These are phyloP conservation scores for Colletotrichum melonis DNA, from an alignment of 2,329 filamentous ascomycete genomes.

Conservation along the genomic window DNA sequence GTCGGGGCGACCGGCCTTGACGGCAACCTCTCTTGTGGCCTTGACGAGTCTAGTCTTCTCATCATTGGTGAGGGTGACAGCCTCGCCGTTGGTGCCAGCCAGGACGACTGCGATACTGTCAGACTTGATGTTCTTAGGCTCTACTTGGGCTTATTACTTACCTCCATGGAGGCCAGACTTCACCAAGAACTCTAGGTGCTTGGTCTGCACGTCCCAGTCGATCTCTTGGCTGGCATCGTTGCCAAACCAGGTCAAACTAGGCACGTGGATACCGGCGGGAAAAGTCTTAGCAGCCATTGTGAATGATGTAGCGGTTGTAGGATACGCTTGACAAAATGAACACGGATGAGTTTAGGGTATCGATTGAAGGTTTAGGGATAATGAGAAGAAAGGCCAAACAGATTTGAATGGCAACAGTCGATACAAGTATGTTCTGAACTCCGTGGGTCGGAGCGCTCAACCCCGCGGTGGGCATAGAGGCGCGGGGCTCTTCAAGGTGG, in stretches of 20 bases:
- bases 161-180: constrained; percentile 63
- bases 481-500: constrained; percentile 3
- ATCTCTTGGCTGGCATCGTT: constrained; percentile 60
- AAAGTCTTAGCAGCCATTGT: constrained; percentile 48
- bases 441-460: neutral
- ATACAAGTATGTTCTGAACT: constrained; percentile 33
- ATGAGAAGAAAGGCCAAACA: neutral
- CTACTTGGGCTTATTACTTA: constrained; percentile 34
- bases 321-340: neutral
- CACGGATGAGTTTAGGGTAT: neutral
- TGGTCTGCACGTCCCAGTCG: constrained; percentile 65
- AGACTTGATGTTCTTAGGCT: neutral
- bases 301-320: constrained; percentile 36
- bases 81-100: constrained; percentile 80
- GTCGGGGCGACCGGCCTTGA: constrained; percentile 63
- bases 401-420: neutral
- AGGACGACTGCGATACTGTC: constrained; percentile 61
- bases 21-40: constrained; percentile 70
- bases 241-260: constrained; percentile 66
- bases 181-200: constrained; percentile 65
- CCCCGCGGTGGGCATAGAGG: neutral
- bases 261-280: constrained; percentile 67
- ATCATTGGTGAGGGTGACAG: constrained; percentile 73
- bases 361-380: neutral
- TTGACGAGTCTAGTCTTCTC: constrained; percentile 72